phyloP scores from a whole-genome alignment of 2,329 filamentous ascomycete genomes.

The Ceratocystis lukuohia region DNA sequence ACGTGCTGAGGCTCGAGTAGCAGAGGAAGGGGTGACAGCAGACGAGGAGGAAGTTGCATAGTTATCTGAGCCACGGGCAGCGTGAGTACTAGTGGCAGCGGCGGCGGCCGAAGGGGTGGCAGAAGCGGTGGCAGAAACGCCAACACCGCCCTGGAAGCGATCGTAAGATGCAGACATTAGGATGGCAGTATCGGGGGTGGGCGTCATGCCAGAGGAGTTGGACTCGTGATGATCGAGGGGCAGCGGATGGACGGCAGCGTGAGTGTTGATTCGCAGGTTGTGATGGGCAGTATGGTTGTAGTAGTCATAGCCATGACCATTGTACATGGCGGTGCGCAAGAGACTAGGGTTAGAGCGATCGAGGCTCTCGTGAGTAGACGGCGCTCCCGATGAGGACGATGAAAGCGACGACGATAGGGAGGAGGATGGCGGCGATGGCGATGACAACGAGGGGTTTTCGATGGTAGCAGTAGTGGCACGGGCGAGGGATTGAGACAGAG shows the following conservation, averaged over 20 bases:
- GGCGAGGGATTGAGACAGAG: not conserved
- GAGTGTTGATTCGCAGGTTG: slow-evolving; percentile 18
- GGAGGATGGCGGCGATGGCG: not conserved
- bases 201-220: slow-evolving; percentile 13
- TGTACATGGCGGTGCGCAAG: slow-evolving; percentile 16
- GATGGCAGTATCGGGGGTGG: slow-evolving; percentile 19
- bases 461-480: not conserved
- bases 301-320: slow-evolving; percentile 18
- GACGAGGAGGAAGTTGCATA: not conserved
- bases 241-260: slow-evolving; percentile 8
- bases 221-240: slow-evolving; percentile 10
- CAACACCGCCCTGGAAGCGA: slow-evolving; percentile 8
- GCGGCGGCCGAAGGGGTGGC: not conserved
- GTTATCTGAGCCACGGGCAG: not conserved
- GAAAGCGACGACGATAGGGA: not conserved
- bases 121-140: not conserved
- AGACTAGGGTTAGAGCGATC: not conserved
- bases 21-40: not conserved
- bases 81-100: not conserved
- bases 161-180: slow-evolving; percentile 19
- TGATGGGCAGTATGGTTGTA: slow-evolving; percentile 10
- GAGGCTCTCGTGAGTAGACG: not conserved
- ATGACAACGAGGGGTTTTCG: not conserved
- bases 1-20: not conserved
- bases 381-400: not conserved